Base-by-base conservation (phyloP, 129 eudicot genomes). In the Flaveria brownii region DNA sequence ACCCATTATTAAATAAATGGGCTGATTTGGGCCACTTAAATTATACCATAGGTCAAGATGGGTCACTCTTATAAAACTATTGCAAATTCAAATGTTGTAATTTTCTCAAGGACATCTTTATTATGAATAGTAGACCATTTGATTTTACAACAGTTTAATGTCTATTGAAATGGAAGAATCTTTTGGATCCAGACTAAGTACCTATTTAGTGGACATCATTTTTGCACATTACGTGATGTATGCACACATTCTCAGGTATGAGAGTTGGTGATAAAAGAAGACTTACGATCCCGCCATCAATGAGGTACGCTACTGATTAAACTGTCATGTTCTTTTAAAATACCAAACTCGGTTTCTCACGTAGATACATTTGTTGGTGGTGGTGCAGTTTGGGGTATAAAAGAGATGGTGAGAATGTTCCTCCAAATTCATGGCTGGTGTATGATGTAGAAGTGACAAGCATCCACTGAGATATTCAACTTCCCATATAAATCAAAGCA, bases 391-490 rank as follows among this genome's bases (percentile, higher is more conserved):
- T 64, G 73, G 91, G 96, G 41, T 64, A 76, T 54, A 73, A 59
- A 20, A 91, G 96, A 73, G 80, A 78, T 0, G 91, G 81, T 7
- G 92, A 86, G 54, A 87, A 93, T 72, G 75, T 89, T 14, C 99
- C 97, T 6, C 92, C 94, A 6, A 88, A 89, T 81, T 89, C 99
- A 12, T 88, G 92, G 97, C 77, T 94, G 74, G 90, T 89, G 28
- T 94, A 78, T 41, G 96, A 94, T 72, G 86, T 94, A 39, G 99
- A 94, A 77, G 70, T 94, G 84, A 77, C 85, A 39, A 71, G 84
- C 68, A 83, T 91, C 60, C 87, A 67, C 59, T 79, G 84, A 86
- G 49, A 25, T 68, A 46, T 20, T 50, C 63, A 64, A 50, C n/a
- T 72, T 56, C 12, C 45, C 30, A 2, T 42, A 45, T 78, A 22